A percentile compares a stretch with the other conserved stretches of the same genome.
Conservation (phyloP, 2,329 filamentous ascomycete genomes). For the Sclerotinia subarctica region DNA sequence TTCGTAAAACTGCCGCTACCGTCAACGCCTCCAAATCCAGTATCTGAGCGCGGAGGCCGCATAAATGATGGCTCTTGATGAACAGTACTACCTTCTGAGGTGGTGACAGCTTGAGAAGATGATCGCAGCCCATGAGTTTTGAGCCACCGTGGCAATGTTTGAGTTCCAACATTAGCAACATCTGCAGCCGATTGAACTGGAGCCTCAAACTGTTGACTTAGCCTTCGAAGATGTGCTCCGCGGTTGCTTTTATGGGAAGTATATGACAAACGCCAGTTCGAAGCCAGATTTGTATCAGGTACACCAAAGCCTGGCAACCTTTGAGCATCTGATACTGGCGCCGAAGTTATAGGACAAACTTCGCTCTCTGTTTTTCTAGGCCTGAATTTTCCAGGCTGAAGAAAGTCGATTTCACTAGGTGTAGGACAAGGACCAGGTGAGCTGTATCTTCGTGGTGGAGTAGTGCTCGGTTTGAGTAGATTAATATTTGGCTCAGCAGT, state of each 20-base stretch:
- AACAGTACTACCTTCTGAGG: conserved; percentile 21
- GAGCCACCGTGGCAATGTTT: conserved; percentile 27
- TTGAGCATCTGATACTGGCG: conserved; percentile 30
- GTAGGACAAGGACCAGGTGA: conserved; percentile 27
- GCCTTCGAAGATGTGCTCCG: conserved; percentile 32
- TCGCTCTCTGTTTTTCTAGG: conserved; percentile 27
- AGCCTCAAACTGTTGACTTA: conserved; percentile 29
- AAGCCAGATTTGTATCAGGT: conserved; percentile 21
- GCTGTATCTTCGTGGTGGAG: conserved; percentile 28
- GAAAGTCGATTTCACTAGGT: conserved; percentile 8
- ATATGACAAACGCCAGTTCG: conserved; percentile 39
- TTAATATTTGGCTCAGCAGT: conserved; percentile 15
- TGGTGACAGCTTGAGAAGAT: conserved; percentile 23
- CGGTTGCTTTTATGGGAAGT: conserved; percentile 25
- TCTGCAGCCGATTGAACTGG: conserved; percentile 20
- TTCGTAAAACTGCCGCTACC: conserved; percentile 25
- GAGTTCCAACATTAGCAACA: conserved; percentile 14
- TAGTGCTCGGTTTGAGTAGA: conserved; percentile 23
- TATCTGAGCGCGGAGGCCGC: conserved; percentile 15
- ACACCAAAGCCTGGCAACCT: conserved; percentile 32
- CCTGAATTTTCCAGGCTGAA: conserved; percentile 18
- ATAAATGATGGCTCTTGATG: conserved; percentile 17
- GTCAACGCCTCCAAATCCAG: conserved; percentile 36
- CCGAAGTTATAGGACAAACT: conserved; percentile 26
- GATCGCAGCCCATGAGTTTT: conserved; percentile 30